phyloP scores from a whole-genome alignment of 345 rosid species.

The Excoecaria agallocha region DNA sequence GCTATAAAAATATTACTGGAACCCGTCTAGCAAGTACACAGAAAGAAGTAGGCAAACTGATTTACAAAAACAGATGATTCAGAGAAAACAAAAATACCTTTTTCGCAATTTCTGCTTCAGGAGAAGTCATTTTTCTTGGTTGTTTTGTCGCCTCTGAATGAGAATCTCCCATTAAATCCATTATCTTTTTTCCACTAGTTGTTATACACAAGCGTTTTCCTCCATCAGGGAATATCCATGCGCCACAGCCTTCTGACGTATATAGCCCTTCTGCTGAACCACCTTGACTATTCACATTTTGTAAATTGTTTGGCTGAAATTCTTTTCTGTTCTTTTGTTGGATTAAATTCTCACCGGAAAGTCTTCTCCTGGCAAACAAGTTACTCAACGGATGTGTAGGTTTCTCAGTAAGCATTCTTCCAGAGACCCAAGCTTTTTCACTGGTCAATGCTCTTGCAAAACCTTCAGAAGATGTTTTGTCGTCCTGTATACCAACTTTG shows the following conservation, averaged over 20 bases:
- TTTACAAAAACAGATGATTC: neutral
- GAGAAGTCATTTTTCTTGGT: conserved; percentile 24
- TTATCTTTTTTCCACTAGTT: conserved; percentile 37
- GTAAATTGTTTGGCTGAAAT: conserved; percentile 22
- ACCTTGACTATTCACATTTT: conserved; percentile 25
- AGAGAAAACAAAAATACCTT: conserved; percentile 40
- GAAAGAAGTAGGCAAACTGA: too few species aligned
- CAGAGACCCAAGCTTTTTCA: conserved; percentile 32
- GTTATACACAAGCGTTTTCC: conserved; percentile 42
- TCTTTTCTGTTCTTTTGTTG: conserved; percentile 25
- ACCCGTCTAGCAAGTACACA: too few species aligned
- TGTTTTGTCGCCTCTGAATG: conserved; percentile 15
- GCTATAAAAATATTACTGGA: too few species aligned
- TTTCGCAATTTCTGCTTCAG: conserved; percentile 23
- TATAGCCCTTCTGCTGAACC: conserved; percentile 22
- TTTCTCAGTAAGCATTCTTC: conserved; percentile 27
- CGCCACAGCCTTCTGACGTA: conserved; percentile 35
- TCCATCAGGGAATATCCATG: conserved; percentile 74
- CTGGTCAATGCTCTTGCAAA: conserved; percentile 17
- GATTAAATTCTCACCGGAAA: conserved; percentile 21
- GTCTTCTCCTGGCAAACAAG: conserved; percentile 25
- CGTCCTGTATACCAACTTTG: conserved; percentile 19
- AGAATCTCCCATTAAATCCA: conserved; percentile 35
- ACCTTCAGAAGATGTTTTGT: conserved; percentile 22
- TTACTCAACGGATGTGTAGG: conserved; percentile 25